Evolutionary conservation across 768 basidiomycete genomes (phyloP), one percentile per base, ranked within the genome.

Genomic region (Leucocoprinus sp.): DNA sequence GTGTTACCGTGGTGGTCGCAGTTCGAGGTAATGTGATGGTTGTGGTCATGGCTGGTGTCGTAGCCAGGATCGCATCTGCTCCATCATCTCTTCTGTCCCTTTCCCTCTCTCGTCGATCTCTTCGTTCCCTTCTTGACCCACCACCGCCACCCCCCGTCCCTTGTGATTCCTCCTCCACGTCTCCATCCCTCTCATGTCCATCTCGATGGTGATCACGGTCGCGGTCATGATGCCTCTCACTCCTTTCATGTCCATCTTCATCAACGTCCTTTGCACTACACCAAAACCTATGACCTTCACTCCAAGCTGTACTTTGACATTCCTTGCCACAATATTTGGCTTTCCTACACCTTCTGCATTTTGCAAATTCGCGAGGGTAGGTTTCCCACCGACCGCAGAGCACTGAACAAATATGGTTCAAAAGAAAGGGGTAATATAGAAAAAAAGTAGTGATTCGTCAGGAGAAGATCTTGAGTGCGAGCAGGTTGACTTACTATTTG

Each of bases 271-370:
- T 73, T 8, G 79, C 84, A 50, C 78, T 83, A 57, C 89, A 93
- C 92, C 92, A 93, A 59, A 93, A 97, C 45, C 93, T 71, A 61
- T 97, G 93, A 0, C 95, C 93, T 55, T 93, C 92, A 52, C 85
- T 86, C 93, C 93, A 97, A 1, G 93, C 95, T 14, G 83, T 87
- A 53, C 87, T 91, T 68, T 96, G 93, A 58, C 93, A 98, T 54
- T 93, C 88, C 63, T 97, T 97, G 19, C 91, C 91, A 57, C 96
- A 98, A 61, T 98, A 99, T 63, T 99, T 99, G 8, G 95, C 96
- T 64, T 98, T 96, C 54, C 95, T 67, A 65, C 96, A 99, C 53
- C 95, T 70, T 41, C 96, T 64, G 58, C 96, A 98, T 60, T 99
- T 98, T 7, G 93, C 93, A 63, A 99, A 99, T 62, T 98, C 91